Evolutionary conservation across 2,329 filamentous ascomycete genomes (phyloP), one percentile per base, ranked within the genome.

Genomic region (Byssothecium circinans): DNA sequence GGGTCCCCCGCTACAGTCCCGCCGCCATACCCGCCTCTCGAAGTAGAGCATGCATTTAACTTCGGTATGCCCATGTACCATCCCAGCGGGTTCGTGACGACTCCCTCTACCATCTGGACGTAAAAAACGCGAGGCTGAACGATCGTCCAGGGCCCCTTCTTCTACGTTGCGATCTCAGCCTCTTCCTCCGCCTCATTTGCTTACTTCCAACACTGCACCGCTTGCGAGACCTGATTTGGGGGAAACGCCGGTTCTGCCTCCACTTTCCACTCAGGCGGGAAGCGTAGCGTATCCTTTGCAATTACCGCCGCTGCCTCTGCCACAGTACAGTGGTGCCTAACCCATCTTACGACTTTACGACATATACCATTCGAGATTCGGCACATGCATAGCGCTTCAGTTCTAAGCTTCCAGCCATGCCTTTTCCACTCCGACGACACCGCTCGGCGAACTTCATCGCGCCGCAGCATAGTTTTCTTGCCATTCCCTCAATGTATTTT

Each of bases 1-100:
- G 63, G 54, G 43, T 72, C 70, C 37, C 68, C 70, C 48, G 62
- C 66, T 50, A 55, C 59, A 36, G 54, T 69, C 50, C 53, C 65
- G 44, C 57, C 65, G 46, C 57, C 65, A 5, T 70, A 72, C 51
- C 58, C 67, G 45, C 58, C 62, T 43, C 62, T 65, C 51, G 65
- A 74, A 41, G 29, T 32, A 45, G 73, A 74, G 43, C 69, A 72
- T 57, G 65, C 67, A 52, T 68, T 72, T 56, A 68, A 65, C 58
- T 72, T 65, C 62, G 66, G 67, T 61, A 68, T 70, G 64, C 58
- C 62, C 50, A 64, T 69, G 59, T 72, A 70, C 65, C 49, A 59
- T 53, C 60, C 66, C 60, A 69, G 68, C 66, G 70, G 71, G 70
- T 74, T 73, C 70, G 71, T 74, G 66, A 65, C 69, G 60, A 58